These are phyloP conservation scores for Lipomyces chichibuensis DNA, from an alignment of 805 yeast species.

Conservation along the genomic window DNA sequence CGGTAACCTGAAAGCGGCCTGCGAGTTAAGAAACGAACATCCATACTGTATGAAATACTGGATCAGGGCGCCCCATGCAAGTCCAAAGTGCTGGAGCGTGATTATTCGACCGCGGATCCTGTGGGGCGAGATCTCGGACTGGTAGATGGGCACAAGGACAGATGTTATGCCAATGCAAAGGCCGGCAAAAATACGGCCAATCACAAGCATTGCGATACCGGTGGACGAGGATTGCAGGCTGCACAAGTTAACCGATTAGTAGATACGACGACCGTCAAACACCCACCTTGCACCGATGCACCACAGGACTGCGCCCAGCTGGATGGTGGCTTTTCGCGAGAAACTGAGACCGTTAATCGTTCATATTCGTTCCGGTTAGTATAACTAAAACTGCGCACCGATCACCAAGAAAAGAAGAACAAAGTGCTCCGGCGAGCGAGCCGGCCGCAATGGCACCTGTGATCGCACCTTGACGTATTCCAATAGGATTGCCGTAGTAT, in stretches of 20 bases:
- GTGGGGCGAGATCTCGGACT: constrained; percentile 83
- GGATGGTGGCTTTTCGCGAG: neutral
- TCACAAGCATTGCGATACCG: constrained; percentile 41
- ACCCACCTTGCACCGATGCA: neutral
- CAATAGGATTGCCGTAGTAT: neutral
- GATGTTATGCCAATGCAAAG: constrained; percentile 81
- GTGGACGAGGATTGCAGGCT: neutral
- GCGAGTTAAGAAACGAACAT: constrained; percentile 70
- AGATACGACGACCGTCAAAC: neutral
- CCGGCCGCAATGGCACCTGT: neutral
- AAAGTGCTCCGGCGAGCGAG: neutral
- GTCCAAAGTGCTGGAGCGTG: constrained; percentile 84
- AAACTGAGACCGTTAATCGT: neutral
- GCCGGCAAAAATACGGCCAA: constrained; percentile 78
- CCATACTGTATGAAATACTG: constrained; percentile 3
- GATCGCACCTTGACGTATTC: neutral
- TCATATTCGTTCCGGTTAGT: neutral
- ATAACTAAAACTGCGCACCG: neutral
- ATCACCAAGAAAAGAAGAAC: neutral
- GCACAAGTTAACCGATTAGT: neutral
- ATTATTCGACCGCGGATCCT: constrained; percentile 82
- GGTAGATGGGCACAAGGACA: constrained; percentile 83
- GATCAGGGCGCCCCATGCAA: neutral
- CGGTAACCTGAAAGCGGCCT: constrained; percentile 55
- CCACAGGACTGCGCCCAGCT: neutral